These are phyloP conservation scores for Geoglossum cookeanum DNA, from an alignment of 2,329 filamentous ascomycete species.

Conservation along the genomic window DNA sequence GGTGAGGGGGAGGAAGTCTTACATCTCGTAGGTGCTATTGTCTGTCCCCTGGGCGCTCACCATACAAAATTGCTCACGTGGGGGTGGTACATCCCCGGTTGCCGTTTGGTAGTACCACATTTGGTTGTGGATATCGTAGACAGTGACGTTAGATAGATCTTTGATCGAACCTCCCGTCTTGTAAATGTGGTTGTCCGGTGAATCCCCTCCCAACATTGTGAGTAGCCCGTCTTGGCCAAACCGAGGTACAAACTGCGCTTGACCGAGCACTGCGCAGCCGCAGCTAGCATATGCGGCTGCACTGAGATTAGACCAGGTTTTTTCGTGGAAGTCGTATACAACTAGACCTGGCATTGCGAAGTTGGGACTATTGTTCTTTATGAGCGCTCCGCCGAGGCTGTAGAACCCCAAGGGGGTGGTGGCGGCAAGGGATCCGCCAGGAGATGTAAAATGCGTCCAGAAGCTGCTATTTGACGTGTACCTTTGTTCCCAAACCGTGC, in stretches of 20 bases:
- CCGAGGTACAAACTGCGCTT: neutral
- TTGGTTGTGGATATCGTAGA: neutral
- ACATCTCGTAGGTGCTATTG: constrained; percentile 4
- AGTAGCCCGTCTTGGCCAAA: neutral
- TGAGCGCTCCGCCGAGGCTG: neutral
- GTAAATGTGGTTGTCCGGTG: neutral
- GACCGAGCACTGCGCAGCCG: neutral
- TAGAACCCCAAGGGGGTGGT: neutral
- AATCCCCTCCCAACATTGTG: neutral
- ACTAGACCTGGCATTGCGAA: neutral
- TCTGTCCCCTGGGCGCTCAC: neutral
- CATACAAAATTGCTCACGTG: constrained; percentile 1
- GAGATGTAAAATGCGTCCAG: neutral
- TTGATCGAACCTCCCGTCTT: neutral
- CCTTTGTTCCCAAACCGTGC: neutral
- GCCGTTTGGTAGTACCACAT: constrained; percentile 3
- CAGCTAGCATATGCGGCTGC: neutral
- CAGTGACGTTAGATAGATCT: neutral
- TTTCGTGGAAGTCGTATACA: neutral
- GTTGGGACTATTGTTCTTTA: neutral
- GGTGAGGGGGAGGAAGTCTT: neutral
- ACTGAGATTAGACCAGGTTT: neutral
- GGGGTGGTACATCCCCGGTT: neutral
- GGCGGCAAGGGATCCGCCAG: neutral
- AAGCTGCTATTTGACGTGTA: neutral